A percentile compares a stretch with the other conserved stretches of the same genome.
phyloP scores from a whole-genome alignment of 768 basidiomycete genomes.

The Xanthoconium stramineum region DNA sequence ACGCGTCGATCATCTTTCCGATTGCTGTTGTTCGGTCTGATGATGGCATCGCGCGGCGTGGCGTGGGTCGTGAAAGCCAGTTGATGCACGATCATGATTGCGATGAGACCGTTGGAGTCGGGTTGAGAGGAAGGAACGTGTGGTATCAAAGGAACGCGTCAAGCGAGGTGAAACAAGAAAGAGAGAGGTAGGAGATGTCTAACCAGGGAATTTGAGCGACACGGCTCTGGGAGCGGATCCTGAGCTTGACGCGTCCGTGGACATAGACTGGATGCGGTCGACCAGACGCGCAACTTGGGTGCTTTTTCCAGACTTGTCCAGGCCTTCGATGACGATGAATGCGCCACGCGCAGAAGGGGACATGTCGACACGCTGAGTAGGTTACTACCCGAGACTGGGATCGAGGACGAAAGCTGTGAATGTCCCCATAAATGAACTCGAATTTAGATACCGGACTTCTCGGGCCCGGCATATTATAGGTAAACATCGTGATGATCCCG shows the following conservation, averaged over 20 bases:
- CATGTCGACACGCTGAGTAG: background rate
- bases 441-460: too few species aligned
- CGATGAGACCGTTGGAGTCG: background rate
- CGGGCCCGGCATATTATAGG: too few species aligned
- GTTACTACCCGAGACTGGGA: too few species aligned
- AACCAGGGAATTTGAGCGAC: constrained; percentile 89
- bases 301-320: constrained; percentile 94
- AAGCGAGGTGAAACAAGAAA: background rate
- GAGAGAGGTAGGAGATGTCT: constrained; percentile 11
- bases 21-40: constrained; percentile 88
- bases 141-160: background rate
- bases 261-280: constrained; percentile 42
- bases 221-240: constrained; percentile 34
- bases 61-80: too few species aligned
- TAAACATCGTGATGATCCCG: too few species aligned
- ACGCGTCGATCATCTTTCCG: constrained; percentile 90
- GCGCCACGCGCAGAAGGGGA: constrained; percentile 47
- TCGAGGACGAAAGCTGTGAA: too few species aligned
- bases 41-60: too few species aligned
- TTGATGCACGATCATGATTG: background rate
- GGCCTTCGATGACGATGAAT: constrained; percentile 92
- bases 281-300: constrained; percentile 74
- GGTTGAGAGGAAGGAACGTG: too few species aligned
- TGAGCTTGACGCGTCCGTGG: background rate
- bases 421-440: too few species aligned